Conservation (phyloP, 805 yeast species). For the Ogataea paraovalis region DNA sequence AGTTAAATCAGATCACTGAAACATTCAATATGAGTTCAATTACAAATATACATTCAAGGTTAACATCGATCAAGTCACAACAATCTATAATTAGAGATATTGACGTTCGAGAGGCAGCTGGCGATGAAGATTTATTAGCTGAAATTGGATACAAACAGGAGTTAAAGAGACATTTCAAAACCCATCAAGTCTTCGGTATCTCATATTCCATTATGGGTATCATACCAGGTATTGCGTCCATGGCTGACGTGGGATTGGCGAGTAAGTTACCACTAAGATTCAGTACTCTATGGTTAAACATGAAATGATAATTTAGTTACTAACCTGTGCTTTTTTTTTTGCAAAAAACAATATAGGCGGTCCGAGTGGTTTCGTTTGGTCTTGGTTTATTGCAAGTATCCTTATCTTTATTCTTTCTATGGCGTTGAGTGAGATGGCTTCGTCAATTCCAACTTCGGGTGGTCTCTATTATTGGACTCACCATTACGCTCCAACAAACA, state of each 20-base stretch:
- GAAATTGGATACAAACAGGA: constrained; percentile 73
- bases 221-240: constrained; percentile 59
- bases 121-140: constrained; percentile 36
- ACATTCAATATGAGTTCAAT: no score
- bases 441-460: constrained; percentile 72
- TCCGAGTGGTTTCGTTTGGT: constrained; percentile 65
- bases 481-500: constrained; percentile 55
- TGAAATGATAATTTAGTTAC: not conserved
- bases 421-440: constrained; percentile 62
- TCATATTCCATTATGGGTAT: constrained; percentile 73
- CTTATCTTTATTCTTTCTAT: constrained; percentile 57
- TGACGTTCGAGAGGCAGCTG: not conserved
- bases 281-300: not conserved
- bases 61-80: not conserved
- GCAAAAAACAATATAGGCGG: constrained; percentile 34
- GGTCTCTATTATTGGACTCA: constrained; percentile 70
- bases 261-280: not conserved
- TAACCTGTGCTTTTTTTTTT: not conserved
- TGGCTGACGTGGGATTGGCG: constrained; percentile 44
- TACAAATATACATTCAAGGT: not conserved
- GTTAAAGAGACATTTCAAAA: constrained; percentile 54
- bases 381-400: constrained; percentile 61
- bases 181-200: constrained; percentile 64
- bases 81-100: not conserved
- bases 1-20: no score